Percentiles rank a stretch among this genome's conserved stretches.
Evolutionary conservation across 345 rosid genomes (phyloP).

Genomic region (Camelina laxa): DNA sequence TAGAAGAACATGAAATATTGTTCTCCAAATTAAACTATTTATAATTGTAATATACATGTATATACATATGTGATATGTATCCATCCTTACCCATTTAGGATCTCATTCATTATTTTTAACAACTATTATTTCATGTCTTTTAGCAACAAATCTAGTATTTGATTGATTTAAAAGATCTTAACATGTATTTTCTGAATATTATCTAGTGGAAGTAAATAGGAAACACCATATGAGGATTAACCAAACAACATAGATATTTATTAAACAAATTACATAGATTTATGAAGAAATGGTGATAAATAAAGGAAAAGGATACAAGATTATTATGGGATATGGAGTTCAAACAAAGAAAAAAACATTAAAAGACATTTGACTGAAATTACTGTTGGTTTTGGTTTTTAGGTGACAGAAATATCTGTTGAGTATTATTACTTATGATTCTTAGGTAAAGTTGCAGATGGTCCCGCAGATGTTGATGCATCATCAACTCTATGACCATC

Average conservation of each 20-base stretch:
- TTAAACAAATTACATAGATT: neutral
- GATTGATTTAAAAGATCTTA: neutral
- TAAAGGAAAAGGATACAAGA: neutral
- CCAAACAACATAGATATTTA: neutral
- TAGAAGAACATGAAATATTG: neutral
- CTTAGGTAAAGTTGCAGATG: neutral
- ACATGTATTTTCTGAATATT: neutral
- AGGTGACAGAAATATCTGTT: neutral
- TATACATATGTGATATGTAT: too few relatives aligned
- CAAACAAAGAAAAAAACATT: neutral
- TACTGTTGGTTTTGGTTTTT: neutral
- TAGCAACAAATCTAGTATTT: neutral
- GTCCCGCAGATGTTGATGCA: constrained; percentile 5
- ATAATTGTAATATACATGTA: too few relatives aligned
- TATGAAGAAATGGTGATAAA: neutral
- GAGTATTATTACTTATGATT: neutral
- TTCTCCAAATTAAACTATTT: neutral
- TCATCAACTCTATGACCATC: neutral
- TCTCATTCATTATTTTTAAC: too few relatives aligned
- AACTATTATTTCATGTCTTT: too few relatives aligned
- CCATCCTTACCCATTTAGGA: neutral
- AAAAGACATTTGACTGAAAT: neutral
- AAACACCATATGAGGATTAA: neutral
- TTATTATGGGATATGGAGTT: neutral
- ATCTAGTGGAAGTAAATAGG: neutral